Base-by-base conservation (phyloP, 306 rosid genomes). In the Cyamopsis tetragonoloba region DNA sequence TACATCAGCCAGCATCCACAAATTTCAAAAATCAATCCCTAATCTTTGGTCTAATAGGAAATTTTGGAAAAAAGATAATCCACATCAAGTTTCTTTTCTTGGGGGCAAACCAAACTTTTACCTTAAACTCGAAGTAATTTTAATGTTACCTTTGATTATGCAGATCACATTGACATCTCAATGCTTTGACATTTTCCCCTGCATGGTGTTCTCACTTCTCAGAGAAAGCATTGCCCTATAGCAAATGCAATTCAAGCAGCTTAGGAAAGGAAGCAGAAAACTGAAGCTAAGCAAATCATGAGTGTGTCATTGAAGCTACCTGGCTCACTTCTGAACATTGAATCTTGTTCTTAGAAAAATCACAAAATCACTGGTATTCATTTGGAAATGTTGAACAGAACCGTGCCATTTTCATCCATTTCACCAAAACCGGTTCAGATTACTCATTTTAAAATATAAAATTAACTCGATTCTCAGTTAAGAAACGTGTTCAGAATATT, bases 271-370 rank as follows among this genome's bases (percentile, higher is more conserved):
- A 66, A 50, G 42, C 20, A 37, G 28, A 14, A 39, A 32, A 70
- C 13, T n/a, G 34, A 73, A 70, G 50, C 59, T 46, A 10, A 66
- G 65, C 50, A 61, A 73, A 82, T 30, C 39, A 56, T 53, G 12
- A 58, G 73, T 42, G 75, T 51, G 24, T 49, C 32, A 59, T 59
- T 74, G 32, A 82, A 70, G 73, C 85, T 80, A 82, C 79, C 79
- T 75, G 80, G 81, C 79, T 51, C 11, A 28, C 81, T 79, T 69
- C 78, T 80, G 79, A 75, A 68, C 73, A 76, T 6, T 59, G 44
- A 44, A 17, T 17, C 9, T 53, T 30, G 26, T 70, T 37, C 5
- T 3, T 22, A 42, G 18, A 22, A 24, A 22, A 20, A 32, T 17
- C 23, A 23, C 9, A 31, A 57, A 24, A 39, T 10, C 56, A 34